These are phyloP conservation scores for Cymbidium sinense DNA, from an alignment of 106 monocot species.

Conservation along the genomic window DNA sequence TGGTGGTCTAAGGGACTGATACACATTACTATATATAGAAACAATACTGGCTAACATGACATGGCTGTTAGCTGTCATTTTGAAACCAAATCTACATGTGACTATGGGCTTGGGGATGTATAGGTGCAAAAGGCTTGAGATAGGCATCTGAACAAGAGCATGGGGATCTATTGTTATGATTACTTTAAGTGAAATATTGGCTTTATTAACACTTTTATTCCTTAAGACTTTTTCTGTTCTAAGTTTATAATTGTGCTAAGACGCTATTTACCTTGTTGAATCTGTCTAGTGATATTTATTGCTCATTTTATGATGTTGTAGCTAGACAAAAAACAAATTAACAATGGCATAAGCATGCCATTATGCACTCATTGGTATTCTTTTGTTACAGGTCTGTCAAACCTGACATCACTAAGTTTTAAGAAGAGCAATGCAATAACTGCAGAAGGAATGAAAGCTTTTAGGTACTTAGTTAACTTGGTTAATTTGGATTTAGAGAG, in stretches of 20 bases:
- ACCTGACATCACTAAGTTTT: conserved; percentile 80
- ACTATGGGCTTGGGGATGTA: neutral
- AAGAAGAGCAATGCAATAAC: conserved; percentile 77
- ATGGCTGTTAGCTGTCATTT: neutral
- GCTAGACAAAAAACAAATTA: neutral
- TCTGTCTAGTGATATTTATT: neutral
- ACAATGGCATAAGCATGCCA: neutral
- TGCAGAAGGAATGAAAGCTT: conserved; percentile 79
- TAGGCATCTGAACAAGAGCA: no score
- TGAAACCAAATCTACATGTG: neutral
- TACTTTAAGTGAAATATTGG: neutral
- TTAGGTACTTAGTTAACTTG: conserved; percentile 65
- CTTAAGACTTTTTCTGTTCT: neutral
- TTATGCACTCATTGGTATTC: conserved; percentile 1
- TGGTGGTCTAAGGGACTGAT: no score
- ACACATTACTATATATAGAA: no score
- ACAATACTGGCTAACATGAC: no score
- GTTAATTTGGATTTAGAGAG: conserved; percentile 89
- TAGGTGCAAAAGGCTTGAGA: neutral
- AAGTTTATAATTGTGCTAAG: neutral
- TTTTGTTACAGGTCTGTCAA: conserved; percentile 49
- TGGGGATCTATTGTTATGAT: no score
- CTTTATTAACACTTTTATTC: neutral
- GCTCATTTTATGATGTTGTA: neutral
- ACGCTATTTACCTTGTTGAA: neutral